Conservation (phyloP, 805 yeast genomes). For the Zygosaccharomyces rouxii region DNA sequence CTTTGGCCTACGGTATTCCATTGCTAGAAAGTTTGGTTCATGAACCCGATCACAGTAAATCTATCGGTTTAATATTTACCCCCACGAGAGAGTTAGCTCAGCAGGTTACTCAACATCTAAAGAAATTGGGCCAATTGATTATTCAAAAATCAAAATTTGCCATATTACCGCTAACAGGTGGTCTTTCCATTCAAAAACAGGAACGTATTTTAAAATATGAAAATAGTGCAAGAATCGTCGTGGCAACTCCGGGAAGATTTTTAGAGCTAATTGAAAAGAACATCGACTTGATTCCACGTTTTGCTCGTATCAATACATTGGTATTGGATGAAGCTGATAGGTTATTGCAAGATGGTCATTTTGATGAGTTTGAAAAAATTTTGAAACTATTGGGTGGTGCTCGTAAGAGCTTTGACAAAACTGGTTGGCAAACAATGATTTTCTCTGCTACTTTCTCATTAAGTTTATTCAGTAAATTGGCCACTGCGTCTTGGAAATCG, state of each 20-base stretch:
- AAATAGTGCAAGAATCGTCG: slow-evolving; percentile 69
- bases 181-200: slow-evolving; percentile 90
- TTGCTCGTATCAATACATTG: slow-evolving; percentile 44
- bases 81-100: slow-evolving; percentile 97
- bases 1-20: slow-evolving; percentile 92
- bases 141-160: slow-evolving; percentile 52
- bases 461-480: slow-evolving; percentile 74
- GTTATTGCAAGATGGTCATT: slow-evolving; percentile 90
- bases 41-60: slow-evolving; percentile 33
- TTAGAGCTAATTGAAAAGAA: slow-evolving; percentile 72
- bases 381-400: slow-evolving; percentile 56
- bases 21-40: slow-evolving; percentile 59
- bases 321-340: slow-evolving; percentile 97
- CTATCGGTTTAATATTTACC: slow-evolving; percentile 77
- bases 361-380: slow-evolving; percentile 83
- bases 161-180: slow-evolving; percentile 84
- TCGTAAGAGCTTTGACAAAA: slow-evolving; percentile 36
- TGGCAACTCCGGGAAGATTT: slow-evolving; percentile 95
- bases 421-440: slow-evolving; percentile 76
- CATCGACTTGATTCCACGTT: slow-evolving; percentile 38
- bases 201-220: slow-evolving; percentile 64
- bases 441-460: slow-evolving; percentile 91
- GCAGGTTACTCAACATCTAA: slow-evolving; percentile 82
- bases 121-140: slow-evolving; percentile 38
- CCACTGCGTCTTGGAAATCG: slow-evolving; percentile 36